A percentile compares a stretch with the other conserved stretches of the same genome.
Evolutionary conservation across 2,329 filamentous ascomycete genomes (phyloP).

Genomic region (Septoria petroselini): DNA sequence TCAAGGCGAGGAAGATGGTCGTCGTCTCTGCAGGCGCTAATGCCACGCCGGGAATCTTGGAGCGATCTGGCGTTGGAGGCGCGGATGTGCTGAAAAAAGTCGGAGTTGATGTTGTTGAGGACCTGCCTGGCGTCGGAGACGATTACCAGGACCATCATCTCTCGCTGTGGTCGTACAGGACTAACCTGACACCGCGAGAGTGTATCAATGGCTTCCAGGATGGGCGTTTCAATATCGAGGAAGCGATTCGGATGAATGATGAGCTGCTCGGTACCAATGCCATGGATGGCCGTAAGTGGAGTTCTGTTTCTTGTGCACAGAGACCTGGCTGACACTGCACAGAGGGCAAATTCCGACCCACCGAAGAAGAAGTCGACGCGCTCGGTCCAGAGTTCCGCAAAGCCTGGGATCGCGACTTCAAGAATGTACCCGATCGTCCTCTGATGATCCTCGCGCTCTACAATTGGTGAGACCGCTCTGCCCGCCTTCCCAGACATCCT

Average conservation of each 20-base stretch:
- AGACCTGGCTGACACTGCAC: background rate
- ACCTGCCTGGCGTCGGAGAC: conserved; percentile 36
- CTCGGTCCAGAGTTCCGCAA: conserved; percentile 54
- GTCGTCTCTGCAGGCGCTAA: conserved; percentile 59
- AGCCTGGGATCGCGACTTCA: conserved; percentile 58
- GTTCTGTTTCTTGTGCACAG: background rate
- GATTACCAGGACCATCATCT: conserved; percentile 45
- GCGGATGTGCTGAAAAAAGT: conserved; percentile 46
- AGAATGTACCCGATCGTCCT: conserved; percentile 46
- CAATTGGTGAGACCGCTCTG: conserved; percentile 33
- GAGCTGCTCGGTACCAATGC: conserved; percentile 57
- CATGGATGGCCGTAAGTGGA: conserved; percentile 48
- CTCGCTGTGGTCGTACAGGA: conserved; percentile 53
- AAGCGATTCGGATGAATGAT: conserved; percentile 49
- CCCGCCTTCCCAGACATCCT: too few species aligned
- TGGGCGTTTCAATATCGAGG: conserved; percentile 47
- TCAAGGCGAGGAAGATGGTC: conserved; percentile 56
- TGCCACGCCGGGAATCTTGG: conserved; percentile 57
- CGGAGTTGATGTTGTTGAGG: conserved; percentile 25
- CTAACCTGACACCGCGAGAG: conserved; percentile 45
- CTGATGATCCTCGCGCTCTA: conserved; percentile 47
- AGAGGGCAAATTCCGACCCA: conserved; percentile 55
- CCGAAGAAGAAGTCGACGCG: conserved; percentile 50
- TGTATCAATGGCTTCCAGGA: conserved; percentile 55
- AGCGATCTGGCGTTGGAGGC: conserved; percentile 60